Evolutionary conservation across 768 basidiomycete species (phyloP).

Genomic region (Lactarius evosmus): DNA sequence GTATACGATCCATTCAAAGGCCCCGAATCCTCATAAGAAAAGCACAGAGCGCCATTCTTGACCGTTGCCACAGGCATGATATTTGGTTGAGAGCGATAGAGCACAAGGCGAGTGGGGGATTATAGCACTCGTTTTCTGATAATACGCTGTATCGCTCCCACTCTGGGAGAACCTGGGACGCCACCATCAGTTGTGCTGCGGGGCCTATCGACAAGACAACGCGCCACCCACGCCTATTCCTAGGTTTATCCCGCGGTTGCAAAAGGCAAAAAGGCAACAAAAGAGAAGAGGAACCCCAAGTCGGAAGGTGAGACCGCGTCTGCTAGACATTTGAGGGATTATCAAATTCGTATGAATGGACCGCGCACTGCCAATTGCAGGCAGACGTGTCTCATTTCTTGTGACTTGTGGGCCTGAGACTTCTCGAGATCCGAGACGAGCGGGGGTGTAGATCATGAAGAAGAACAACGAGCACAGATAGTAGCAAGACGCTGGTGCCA

Average conservation of each 20-base stretch:
- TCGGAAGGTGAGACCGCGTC: not conserved
- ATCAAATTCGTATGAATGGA: not conserved
- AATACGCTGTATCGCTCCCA: too few species aligned
- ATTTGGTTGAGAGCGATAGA: not conserved
- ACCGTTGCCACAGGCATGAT: constrained; percentile 24
- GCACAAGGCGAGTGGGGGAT: not conserved
- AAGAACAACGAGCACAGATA: not conserved
- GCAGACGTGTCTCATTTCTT: not conserved
- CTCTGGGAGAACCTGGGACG: not conserved
- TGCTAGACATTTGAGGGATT: not conserved
- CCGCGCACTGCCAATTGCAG: not conserved
- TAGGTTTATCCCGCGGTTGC: not conserved
- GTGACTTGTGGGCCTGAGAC: not conserved
- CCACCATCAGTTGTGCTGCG: not conserved
- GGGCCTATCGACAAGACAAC: not conserved
- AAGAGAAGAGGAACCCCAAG: not conserved
- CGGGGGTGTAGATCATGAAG: not conserved
- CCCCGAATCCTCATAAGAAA: constrained; percentile 25
- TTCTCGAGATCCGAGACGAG: not conserved
- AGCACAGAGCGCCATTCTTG: constrained; percentile 9
- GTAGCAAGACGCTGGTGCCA: not conserved
- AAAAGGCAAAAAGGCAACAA: not conserved
- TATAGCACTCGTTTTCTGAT: not conserved
- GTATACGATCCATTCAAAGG: constrained; percentile 19
- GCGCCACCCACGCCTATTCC: not conserved